phyloP scores from a whole-genome alignment of 441 rosid species.

The Daphne laureola region DNA sequence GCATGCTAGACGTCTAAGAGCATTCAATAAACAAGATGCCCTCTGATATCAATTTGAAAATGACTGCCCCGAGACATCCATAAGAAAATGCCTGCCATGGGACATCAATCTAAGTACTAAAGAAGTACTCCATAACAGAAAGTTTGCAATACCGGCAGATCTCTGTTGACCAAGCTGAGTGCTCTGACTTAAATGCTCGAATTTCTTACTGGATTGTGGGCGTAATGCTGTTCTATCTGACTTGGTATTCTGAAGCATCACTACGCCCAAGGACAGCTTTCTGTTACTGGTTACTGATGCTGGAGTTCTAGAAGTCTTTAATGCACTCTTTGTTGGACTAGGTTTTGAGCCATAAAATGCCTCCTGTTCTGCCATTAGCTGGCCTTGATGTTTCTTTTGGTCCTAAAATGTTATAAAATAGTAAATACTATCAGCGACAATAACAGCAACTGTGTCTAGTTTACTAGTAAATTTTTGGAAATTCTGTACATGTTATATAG shows the following conservation, averaged over 20 bases:
- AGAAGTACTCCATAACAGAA: conserved; percentile 19
- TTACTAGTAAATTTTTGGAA: no score
- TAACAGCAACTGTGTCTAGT: conserved; percentile 6
- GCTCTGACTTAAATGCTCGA: conserved; percentile 24
- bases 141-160: conserved; percentile 18
- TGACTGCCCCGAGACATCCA: background rate
- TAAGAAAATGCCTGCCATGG: no score
- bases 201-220: conserved; percentile 24
- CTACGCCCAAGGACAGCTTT: conserved; percentile 70
- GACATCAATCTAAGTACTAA: background rate
- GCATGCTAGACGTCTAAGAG: background rate
- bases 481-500: no score
- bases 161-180: conserved; percentile 20
- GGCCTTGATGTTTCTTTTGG: conserved; percentile 74
- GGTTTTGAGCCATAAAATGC: conserved; percentile 68
- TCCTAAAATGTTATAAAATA: conserved; percentile 41
- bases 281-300: conserved; percentile 32
- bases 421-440: conserved; percentile 9
- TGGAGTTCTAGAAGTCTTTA: conserved; percentile 47
- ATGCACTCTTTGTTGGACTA: conserved; percentile 60
- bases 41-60: background rate
- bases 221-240: conserved; percentile 33
- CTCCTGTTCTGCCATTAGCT: conserved; percentile 68
- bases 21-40: background rate
- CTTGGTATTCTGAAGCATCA: conserved; percentile 53